phyloP scores from a whole-genome alignment of 2,329 filamentous ascomycete genomes.

The Niveomyces coronatus region DNA sequence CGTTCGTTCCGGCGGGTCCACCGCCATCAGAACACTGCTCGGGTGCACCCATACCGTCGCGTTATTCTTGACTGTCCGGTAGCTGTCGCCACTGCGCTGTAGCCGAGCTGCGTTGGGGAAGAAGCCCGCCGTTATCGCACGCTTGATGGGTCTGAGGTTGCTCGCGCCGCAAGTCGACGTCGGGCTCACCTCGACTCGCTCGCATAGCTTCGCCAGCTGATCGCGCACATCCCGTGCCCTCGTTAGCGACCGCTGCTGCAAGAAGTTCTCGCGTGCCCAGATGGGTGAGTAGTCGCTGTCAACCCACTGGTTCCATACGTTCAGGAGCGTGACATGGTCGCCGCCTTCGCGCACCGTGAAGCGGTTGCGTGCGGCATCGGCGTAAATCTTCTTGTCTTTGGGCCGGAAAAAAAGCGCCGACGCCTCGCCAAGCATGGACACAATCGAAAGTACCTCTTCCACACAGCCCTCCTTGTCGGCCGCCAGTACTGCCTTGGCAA shows the following conservation, averaged over 20 bases:
- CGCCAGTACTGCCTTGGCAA: constrained; percentile 79
- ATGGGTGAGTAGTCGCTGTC: constrained; percentile 81
- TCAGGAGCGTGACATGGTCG: constrained; percentile 79
- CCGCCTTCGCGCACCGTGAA: constrained; percentile 89
- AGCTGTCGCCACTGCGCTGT: constrained; percentile 74
- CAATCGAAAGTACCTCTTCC: constrained; percentile 82
- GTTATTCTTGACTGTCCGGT: constrained; percentile 85
- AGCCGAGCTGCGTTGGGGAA: constrained; percentile 86
- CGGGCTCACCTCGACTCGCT: constrained; percentile 75
- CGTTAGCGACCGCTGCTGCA: constrained; percentile 83
- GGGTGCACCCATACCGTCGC: constrained; percentile 89
- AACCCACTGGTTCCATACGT: constrained; percentile 93
- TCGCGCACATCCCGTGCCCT: constrained; percentile 86
- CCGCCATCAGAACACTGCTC: constrained; percentile 67
- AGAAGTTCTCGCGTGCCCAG: constrained; percentile 87
- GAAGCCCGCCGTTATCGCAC: constrained; percentile 83
- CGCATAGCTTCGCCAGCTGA: constrained; percentile 83
- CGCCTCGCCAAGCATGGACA: constrained; percentile 87
- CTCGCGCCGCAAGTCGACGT: constrained; percentile 54
- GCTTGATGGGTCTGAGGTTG: constrained; percentile 69
- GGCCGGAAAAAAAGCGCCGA: constrained; percentile 87
- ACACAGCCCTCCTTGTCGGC: constrained; percentile 88
- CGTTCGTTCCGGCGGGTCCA: constrained; percentile 67
- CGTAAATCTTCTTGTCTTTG: constrained; percentile 95
- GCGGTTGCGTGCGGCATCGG: constrained; percentile 77